Conservation (phyloP, 2,329 filamentous ascomycete genomes). For the Verticillium isaacii region DNA sequence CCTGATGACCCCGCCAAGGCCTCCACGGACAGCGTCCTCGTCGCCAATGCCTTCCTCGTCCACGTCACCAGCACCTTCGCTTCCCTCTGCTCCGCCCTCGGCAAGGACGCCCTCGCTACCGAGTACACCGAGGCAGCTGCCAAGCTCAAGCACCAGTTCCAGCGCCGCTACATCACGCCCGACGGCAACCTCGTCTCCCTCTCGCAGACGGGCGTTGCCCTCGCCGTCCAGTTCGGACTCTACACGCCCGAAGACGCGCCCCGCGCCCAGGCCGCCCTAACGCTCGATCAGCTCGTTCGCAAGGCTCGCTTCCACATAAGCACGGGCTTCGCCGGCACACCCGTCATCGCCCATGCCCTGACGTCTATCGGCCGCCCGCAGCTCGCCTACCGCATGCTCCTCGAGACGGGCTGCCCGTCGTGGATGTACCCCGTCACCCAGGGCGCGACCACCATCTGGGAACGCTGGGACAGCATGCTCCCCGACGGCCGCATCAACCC, state of each 20-base stretch:
- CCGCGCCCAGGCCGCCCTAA: slow-evolving; percentile 4
- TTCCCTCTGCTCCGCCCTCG: not conserved
- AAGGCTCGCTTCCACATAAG: slow-evolving; percentile 7
- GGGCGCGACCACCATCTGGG: slow-evolving; percentile 35
- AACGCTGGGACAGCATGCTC: slow-evolving; percentile 35
- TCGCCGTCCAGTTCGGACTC: slow-evolving; percentile 8
- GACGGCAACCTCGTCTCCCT: slow-evolving; percentile 9
- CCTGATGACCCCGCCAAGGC: slow-evolving; percentile 7
- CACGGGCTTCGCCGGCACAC: slow-evolving; percentile 7
- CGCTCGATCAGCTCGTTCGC: slow-evolving; percentile 4
- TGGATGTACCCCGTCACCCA: slow-evolving; percentile 30
- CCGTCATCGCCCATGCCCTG: slow-evolving; percentile 8
- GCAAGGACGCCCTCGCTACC: not conserved
- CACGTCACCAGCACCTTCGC: slow-evolving; percentile 4
- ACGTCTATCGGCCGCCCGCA: slow-evolving; percentile 6
- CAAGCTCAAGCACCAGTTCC: slow-evolving; percentile 1
- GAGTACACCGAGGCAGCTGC: not conserved
- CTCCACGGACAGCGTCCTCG: slow-evolving; percentile 4
- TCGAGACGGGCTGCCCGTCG: slow-evolving; percentile 26
- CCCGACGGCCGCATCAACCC: slow-evolving; percentile 31
- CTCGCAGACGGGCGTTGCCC: slow-evolving; percentile 6
- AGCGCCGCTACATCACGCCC: slow-evolving; percentile 6
- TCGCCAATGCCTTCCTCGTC: slow-evolving; percentile 7
- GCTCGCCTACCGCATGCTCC: slow-evolving; percentile 30
- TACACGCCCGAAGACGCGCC: not conserved